Base-by-base conservation (phyloP, 768 basidiomycete species). In the Lactarius indigo region DNA sequence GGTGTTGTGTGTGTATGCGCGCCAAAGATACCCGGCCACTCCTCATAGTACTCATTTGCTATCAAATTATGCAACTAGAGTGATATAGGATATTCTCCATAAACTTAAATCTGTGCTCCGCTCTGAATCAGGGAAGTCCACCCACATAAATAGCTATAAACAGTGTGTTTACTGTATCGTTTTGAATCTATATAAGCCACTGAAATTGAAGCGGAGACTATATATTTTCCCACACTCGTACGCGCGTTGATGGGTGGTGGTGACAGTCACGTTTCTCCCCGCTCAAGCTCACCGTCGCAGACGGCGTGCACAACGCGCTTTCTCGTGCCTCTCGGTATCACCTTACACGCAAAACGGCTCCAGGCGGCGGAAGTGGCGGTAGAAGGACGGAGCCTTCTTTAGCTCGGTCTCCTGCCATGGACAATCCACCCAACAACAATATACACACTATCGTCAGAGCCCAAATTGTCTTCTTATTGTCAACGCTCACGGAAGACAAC, bases 391-490 rank as follows among this genome's bases (percentile, higher is more conserved):
- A 77, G 77, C 74, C 73, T 71, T 72, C 74, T 70, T 73, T 75
- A 71, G 74, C 74, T 66, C 76, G 89, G 88, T 81, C 82, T 73
- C 87, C 88, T 81, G 85, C 88, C 79, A 92, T 91, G 91, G 91
- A 92, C 81, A 90, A 85, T 76, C 86, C 89, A 83, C 85, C 89
- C 79, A 88, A 78, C 75, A 87, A 89, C 76, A 92, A 91, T 78
- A 92, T 94, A 75, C 88, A 92, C 78, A 93, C 91, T 76, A 94
- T 94, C 78, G 92, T 94, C 80, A 92, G 92, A 79, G 91, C 96
- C 67, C 96, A 99, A 83, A 96, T 99, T 75, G 95, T 96, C 71
- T 98, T 99, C 79, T 84, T 98, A 65, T 85, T 99, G 71, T 94
- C 93, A 33, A 98, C 94, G 31, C 86, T 98, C 68, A 94, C 93